Evolutionary conservation across 164 flowering plant species (phyloP).

Genomic region (Cinnamomum chago): DNA sequence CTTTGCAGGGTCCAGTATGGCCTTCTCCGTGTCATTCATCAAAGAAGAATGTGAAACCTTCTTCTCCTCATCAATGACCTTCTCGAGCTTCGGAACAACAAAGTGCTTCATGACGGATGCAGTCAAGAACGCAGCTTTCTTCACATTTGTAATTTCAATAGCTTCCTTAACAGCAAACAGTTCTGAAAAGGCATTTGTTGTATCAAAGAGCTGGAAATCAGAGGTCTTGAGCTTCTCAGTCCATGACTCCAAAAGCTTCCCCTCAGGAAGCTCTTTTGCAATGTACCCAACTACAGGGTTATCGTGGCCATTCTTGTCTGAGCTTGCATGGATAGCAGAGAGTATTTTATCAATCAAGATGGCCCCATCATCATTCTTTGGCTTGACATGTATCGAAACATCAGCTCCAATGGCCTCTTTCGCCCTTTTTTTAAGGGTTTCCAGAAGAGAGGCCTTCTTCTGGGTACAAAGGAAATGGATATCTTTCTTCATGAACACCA

Average conservation of each 20-base stretch:
- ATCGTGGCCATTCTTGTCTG: slow-evolving; percentile 24
- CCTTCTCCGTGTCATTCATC: slow-evolving; percentile 76
- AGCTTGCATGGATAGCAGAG: slow-evolving; percentile 24
- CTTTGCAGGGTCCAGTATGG: slow-evolving; percentile 53
- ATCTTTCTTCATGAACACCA: slow-evolving; percentile 59
- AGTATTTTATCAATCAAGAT: slow-evolving; percentile 42
- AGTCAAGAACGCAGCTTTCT: slow-evolving; percentile 64
- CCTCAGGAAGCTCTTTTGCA: slow-evolving; percentile 70
- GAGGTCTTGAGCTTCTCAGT: slow-evolving; percentile 45
- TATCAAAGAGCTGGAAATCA: slow-evolving; percentile 40
- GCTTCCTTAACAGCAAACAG: slow-evolving; percentile 66
- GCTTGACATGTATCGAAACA: slow-evolving; percentile 67
- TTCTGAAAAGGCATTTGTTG: slow-evolving; percentile 63
- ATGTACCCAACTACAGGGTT: slow-evolving; percentile 54
- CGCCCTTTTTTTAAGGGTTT: slow-evolving; percentile 45
- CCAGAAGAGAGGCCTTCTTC: slow-evolving; percentile 68
- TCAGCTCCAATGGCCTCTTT: slow-evolving; percentile 45
- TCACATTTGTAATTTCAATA: slow-evolving; percentile 51
- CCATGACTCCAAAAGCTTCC: slow-evolving; percentile 71
- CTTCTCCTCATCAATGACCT: slow-evolving; percentile 75
- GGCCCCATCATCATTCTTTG: slow-evolving; percentile 56
- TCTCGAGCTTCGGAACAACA: slow-evolving; percentile 80
- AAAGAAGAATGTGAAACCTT: slow-evolving; percentile 62
- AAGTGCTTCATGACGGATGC: slow-evolving; percentile 55
- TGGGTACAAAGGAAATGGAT: slow-evolving; percentile 70